Evolutionary conservation across 371 early-diverging fungal species (phyloP).

Genomic region (Blakeslea trispora): DNA sequence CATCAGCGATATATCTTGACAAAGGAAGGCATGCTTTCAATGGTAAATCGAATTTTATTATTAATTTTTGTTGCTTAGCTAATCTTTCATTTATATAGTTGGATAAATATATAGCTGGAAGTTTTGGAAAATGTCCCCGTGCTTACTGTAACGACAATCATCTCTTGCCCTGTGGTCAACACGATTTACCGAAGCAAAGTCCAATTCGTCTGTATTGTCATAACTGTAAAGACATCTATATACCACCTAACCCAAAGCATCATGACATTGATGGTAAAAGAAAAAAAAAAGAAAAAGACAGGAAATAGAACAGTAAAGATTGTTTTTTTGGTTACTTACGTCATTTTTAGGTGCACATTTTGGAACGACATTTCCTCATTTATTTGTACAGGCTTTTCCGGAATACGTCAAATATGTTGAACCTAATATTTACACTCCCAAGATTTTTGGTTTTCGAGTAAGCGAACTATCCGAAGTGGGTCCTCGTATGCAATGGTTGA

Average conservation of each 20-base stretch:
- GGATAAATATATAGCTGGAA: constrained; percentile 68
- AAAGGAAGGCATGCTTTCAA: constrained; percentile 70
- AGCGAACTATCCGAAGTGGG: constrained; percentile 57
- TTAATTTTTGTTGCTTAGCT: not conserved
- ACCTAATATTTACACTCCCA: constrained; percentile 63
- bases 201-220: constrained; percentile 81
- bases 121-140: constrained; percentile 87
- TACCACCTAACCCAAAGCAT: constrained; percentile 71
- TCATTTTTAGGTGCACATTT: constrained; percentile 80
- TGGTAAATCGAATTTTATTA: constrained; percentile 47
- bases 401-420: constrained; percentile 58
- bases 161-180: constrained; percentile 82
- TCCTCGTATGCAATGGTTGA: constrained; percentile 80
- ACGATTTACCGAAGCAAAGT: constrained; percentile 65
- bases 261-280: constrained; percentile 76
- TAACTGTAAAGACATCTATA: constrained; percentile 85
- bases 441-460: constrained; percentile 83
- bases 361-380: constrained; percentile 94
- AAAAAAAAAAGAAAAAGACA: too few species aligned
- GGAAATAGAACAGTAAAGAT: not conserved
- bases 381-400: constrained; percentile 85
- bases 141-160: constrained; percentile 71
- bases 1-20: constrained; percentile 85
- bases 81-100: constrained; percentile 43
- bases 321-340: not conserved